Conservation (phyloP, 768 basidiomycete species). For the Cantharellus cinnabarinus region DNA sequence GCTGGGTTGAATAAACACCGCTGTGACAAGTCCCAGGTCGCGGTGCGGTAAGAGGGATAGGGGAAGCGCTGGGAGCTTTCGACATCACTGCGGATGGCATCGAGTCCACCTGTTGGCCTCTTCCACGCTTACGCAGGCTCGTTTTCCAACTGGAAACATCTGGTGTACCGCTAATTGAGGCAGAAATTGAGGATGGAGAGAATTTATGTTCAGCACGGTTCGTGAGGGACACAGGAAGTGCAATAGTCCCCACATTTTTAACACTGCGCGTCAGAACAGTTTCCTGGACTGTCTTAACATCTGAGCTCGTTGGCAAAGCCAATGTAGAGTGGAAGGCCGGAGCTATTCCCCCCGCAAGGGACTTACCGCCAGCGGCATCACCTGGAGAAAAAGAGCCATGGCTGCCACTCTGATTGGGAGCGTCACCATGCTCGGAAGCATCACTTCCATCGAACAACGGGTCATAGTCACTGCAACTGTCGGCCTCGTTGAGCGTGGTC, state of each 20-base stretch:
- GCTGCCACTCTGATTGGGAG: neutral
- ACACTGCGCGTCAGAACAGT: neutral
- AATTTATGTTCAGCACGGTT: neutral
- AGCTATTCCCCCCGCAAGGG: too few relatives aligned
- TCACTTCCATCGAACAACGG: neutral
- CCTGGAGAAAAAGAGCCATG: neutral
- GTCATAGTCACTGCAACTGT: neutral
- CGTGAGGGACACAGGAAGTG: neutral
- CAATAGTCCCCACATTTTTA: slow-evolving; percentile 2
- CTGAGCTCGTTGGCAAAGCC: too few relatives aligned
- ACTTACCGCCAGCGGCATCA: neutral
- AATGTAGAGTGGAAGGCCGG: too few relatives aligned
- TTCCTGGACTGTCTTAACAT: too few relatives aligned
- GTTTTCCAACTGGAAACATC: neutral
- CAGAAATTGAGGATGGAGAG: neutral
- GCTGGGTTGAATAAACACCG: too few relatives aligned
- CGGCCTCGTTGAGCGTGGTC: neutral
- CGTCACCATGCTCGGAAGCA: neutral
- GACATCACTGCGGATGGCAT: neutral
- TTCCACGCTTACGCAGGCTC: too few relatives aligned
- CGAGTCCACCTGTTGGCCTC: too few relatives aligned
- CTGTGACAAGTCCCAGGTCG: too few relatives aligned
- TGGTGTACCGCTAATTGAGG: neutral
- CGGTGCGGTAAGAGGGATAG: neutral
- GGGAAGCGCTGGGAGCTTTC: neutral